Base-by-base conservation (phyloP, 257 asterid species). In the Penstemon barbatus region DNA sequence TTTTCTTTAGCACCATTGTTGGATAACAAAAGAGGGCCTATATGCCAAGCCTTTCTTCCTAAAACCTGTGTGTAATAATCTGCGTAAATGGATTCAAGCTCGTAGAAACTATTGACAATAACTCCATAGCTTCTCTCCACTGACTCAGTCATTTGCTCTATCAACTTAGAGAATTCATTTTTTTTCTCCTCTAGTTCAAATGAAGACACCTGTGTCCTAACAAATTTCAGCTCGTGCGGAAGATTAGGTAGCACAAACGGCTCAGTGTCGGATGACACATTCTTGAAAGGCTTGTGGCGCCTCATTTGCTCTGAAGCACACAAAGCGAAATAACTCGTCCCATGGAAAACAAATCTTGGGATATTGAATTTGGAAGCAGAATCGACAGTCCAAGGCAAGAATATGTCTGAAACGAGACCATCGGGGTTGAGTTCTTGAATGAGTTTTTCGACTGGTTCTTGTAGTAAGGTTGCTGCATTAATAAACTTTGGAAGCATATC, bases 61-160 rank as follows among this genome's bases (percentile, higher is more conserved):
- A 78, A 6, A 8, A 70, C 70, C 0, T 75, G 57, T 9, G 7
- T 60, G 42, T 70, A 77, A 9, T 77, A 65, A 8, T 81, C 82
- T 2, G 53, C 83, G 55, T 84, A 87, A 12, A 63, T 79, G 0
- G 80, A 75, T 61, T 87, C 90, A 7, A 87, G 80, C 66, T 87
- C 94, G 8, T 75, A 80, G 63, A 80, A 83, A 71, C 85, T 75
- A 58, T 83, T 83, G 5, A 77, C 43, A 3, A 83, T 38, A 5
- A 70, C 71, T 53, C 88, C 85, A 11, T 75, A 71, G 53, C 83
- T 54, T 36, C 8, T 82, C 5, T 0, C 3, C 36, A 70, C 81
- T 5, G 83, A 48, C 6, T 72, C 85, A 41, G 7, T 53, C 0
- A 62, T 37, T 25, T 48, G 6, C 45, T 46, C 39, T 4, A 60